Evolutionary conservation across 768 basidiomycete species (phyloP).

Genomic region (Trametes cinnabarina): DNA sequence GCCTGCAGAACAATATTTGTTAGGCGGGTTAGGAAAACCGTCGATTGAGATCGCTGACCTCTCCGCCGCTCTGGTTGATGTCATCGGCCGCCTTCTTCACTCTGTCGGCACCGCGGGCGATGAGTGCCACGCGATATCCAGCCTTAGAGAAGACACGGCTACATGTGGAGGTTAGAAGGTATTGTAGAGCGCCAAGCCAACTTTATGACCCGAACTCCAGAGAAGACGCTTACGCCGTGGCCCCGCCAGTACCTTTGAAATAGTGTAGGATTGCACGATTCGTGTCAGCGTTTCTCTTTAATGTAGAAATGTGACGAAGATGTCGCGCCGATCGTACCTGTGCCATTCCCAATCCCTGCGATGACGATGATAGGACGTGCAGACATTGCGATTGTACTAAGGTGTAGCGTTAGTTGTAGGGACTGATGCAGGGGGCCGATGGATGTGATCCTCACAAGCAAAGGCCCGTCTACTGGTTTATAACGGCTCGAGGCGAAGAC

Average conservation of each 20-base stretch:
- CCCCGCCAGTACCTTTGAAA: conserved; percentile 37
- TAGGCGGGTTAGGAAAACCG: neutral
- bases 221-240: conserved; percentile 36
- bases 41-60: conserved; percentile 25
- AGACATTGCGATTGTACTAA: conserved; percentile 25
- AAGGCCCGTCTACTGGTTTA: neutral
- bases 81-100: conserved; percentile 35
- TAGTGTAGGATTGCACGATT: no score
- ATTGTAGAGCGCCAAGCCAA: neutral
- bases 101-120: conserved; percentile 35
- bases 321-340: conserved; percentile 25
- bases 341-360: conserved; percentile 40
- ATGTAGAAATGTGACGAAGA: no score
- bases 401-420: neutral
- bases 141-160: conserved; percentile 39
- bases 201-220: neutral
- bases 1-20: conserved; percentile 27
- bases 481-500: neutral
- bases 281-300: no score
- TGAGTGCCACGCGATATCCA: conserved; percentile 42
- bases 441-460: neutral
- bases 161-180: neutral
- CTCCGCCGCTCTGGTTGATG: conserved; percentile 36
- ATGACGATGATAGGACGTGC: conserved; percentile 38
- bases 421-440: neutral